Evolutionary conservation across 208 protist species (phyloP), one percentile per base, ranked within the genome.

Genomic region (Leptomonas seymouri): DNA sequence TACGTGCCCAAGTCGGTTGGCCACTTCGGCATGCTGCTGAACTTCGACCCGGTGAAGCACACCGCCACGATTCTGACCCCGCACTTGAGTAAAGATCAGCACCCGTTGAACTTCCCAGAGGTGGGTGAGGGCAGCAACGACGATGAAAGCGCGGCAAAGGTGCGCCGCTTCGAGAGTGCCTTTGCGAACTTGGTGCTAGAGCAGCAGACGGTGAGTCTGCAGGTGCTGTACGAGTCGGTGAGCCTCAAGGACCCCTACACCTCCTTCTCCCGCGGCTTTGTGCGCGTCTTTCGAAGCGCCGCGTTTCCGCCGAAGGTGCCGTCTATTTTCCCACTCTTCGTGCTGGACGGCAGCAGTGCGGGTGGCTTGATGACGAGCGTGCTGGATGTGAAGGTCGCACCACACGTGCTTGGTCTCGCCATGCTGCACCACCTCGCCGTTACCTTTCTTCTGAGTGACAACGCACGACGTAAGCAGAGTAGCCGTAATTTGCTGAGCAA

Each of bases 341-440:
- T 94, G 21, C 65, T 97, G 12, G 91, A 97, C 74, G 91, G 91
- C 68, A 88, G 87, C 70, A 84, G 79, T 68, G 71, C 86, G 14
- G 87, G 83, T 50, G 91, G 91, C 7, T 65, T 94, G 41, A 78
- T 89, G 64, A 91, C 82, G 41, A 87, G 70, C 46, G 74, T 82
- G 42, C 65, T 97, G 65, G 81, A 97, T 51, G 82, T 88, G 42
- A 84, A 81, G 57, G 87, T 97, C 53, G 82, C 87, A 20, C 86
- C 91, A 31, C 91, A 97, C 80, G 77, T 97, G 61, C 81, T 97
- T 3, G 91, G 91, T 28, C 82, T 97, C n/a, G 83, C 89, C 60
- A 90, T 97, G 68, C 64, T 93, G 81, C 91, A 97, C 70, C 91
- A 97, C 77, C 82, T 97, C 71, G 80, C 82, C 23, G 75, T 88